Evolutionary conservation across 352 stramenopile species (phyloP).

Genomic region (Pythium insidiosum): DNA sequence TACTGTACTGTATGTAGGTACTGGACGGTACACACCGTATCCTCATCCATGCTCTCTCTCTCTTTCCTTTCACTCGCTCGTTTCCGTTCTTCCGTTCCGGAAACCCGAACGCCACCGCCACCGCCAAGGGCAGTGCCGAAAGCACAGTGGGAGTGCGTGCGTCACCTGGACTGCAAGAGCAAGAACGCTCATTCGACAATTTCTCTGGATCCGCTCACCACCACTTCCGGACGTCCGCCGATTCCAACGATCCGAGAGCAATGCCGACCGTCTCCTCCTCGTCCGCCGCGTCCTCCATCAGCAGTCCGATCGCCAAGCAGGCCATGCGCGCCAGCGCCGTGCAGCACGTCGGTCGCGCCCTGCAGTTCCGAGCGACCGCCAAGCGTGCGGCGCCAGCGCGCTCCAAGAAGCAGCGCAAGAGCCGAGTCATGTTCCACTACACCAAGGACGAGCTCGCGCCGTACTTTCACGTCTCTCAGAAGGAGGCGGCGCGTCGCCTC

Average conservation of each 20-base stretch:
- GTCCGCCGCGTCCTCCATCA: neutral
- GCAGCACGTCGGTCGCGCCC: conserved; percentile 8
- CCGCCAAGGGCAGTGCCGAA: too few species aligned
- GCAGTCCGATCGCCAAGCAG: conserved; percentile 12
- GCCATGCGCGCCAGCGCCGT: conserved; percentile 3
- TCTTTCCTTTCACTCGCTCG: too few species aligned
- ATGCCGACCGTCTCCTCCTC: too few species aligned
- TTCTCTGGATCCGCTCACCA: conserved; percentile 11
- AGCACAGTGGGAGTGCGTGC: too few species aligned
- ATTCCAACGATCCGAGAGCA: too few species aligned
- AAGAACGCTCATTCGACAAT: conserved; percentile 41
- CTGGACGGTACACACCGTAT: too few species aligned
- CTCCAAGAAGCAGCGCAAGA: conserved; percentile 27
- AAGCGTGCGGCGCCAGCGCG: conserved; percentile 7
- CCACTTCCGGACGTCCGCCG: too few species aligned
- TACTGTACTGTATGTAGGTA: too few species aligned
- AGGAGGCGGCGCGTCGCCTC: conserved; percentile 29
- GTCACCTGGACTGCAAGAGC: too few species aligned
- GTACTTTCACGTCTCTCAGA: conserved; percentile 46
- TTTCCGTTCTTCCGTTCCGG: too few species aligned
- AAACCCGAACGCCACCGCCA: too few species aligned
- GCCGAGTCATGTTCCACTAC: conserved; percentile 34
- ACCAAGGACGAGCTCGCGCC: conserved; percentile 20
- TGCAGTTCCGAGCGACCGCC: conserved; percentile 8
- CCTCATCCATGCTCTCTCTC: too few species aligned